A percentile compares a stretch with the other conserved stretches of the same genome.
Evolutionary conservation across 176 grass and related monocot genomes (phyloP).

Genomic region (Aegilops umbellulata): DNA sequence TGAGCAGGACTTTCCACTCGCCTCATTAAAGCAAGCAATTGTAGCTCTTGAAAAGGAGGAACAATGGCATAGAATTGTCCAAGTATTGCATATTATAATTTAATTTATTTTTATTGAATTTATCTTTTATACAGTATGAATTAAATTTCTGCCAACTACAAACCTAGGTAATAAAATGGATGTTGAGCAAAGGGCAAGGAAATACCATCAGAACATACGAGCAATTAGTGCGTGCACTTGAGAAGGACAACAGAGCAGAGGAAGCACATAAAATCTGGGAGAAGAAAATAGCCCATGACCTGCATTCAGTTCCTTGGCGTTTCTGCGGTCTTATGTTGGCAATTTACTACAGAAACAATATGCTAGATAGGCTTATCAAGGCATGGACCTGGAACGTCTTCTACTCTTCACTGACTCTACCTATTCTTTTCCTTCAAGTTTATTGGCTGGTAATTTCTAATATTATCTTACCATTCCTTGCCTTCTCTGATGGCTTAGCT

Average conservation of each 20-base stretch:
- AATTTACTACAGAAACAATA: conserved; percentile 95
- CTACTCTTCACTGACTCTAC: background rate
- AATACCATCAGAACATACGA: conserved; percentile 79
- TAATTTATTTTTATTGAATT: conserved; percentile 19
- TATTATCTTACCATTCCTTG: conserved; percentile 5
- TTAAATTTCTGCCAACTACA: background rate
- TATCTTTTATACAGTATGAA: conserved; percentile 8
- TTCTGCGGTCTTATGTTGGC: conserved; percentile 79
- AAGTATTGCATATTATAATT: conserved; percentile 37
- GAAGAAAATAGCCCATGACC: conserved; percentile 66
- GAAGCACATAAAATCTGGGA: conserved; percentile 87
- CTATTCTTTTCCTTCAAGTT: background rate
- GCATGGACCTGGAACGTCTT: conserved; percentile 27
- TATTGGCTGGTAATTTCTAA: conserved; percentile 1
- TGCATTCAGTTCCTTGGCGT: conserved; percentile 78
- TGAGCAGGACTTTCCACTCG: conserved; percentile 70
- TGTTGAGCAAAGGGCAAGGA: conserved; percentile 95
- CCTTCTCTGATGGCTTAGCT: conserved; percentile 41
- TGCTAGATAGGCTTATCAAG: conserved; percentile 68
- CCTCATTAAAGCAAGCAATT: conserved; percentile 66
- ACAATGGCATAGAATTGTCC: conserved; percentile 93
- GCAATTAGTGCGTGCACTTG: conserved; percentile 74
- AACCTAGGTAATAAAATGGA: conserved; percentile 86
- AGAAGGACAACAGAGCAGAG: conserved; percentile 94
- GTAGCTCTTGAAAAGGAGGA: conserved; percentile 76